Percentiles rank a stretch among this genome's conserved stretches.
Evolutionary conservation across 2,329 filamentous ascomycete species (phyloP).

Genomic region (Clonostachys rhizophaga): DNA sequence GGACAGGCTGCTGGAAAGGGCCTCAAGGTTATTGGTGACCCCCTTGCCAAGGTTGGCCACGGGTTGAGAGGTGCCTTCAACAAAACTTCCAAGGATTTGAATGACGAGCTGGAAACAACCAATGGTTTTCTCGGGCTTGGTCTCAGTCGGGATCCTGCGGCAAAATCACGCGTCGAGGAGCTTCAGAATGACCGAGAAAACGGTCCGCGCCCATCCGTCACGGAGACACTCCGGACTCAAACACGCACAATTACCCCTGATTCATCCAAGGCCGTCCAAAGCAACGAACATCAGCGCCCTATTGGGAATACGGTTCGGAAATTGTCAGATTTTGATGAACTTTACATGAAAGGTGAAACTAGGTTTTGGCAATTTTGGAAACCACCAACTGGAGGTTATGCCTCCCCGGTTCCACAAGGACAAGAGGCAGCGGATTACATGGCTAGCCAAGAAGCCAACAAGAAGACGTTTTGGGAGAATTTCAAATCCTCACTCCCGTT

Average conservation of each 20-base stretch:
- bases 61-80: conserved; percentile 38
- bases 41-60: conserved; percentile 40
- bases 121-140: conserved; percentile 43
- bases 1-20: conserved; percentile 5
- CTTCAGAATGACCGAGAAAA: conserved; percentile 23
- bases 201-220: conserved; percentile 6
- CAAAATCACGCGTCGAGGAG: conserved; percentile 4
- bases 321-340: conserved; percentile 40
- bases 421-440: conserved; percentile 30
- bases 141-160: conserved; percentile 2
- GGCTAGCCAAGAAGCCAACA: conserved; percentile 22
- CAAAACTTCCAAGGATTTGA: conserved; percentile 44
- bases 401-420: conserved; percentile 57
- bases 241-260: conserved; percentile 1
- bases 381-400: conserved; percentile 54
- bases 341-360: conserved; percentile 37
- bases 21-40: conserved; percentile 23
- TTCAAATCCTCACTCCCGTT: conserved; percentile 47
- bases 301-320: conserved; percentile 48
- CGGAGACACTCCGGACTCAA: conserved; percentile 10
- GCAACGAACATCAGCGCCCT: conserved; percentile 8
- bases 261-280: not conserved
- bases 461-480: conserved; percentile 45
- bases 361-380: conserved; percentile 64
- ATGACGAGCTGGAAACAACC: conserved; percentile 46